phyloP scores from a whole-genome alignment of 306 rosid genomes.

The Cicer judaicum region DNA sequence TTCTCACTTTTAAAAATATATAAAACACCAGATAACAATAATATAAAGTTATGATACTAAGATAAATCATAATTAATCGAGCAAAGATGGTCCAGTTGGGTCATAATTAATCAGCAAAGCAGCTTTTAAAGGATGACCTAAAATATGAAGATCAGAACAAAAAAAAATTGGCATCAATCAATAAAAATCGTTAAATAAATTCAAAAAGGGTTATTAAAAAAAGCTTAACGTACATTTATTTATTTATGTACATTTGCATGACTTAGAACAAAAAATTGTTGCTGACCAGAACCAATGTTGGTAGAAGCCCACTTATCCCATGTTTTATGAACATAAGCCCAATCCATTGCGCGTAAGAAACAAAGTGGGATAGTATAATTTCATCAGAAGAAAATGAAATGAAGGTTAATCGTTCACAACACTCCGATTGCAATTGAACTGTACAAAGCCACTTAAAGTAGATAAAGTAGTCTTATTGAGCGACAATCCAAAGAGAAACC shows the following conservation, averaged over 20 bases:
- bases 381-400: no score
- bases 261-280: no score
- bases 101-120: conserved; percentile 83
- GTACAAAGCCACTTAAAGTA: no score
- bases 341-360: conserved; percentile 63
- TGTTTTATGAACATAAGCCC: conserved; percentile 69
- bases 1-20: background rate
- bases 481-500: no score
- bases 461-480: no score
- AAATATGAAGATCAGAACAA: conserved; percentile 22
- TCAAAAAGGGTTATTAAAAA: no score
- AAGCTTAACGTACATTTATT: no score
- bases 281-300: conserved; percentile 72
- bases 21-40: background rate
- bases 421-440: no score
- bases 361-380: no score
- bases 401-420: no score
- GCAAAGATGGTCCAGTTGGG: conserved; percentile 78
- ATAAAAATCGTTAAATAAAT: background rate
- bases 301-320: conserved; percentile 93
- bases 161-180: background rate
- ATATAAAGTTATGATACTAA: conserved; percentile 3
- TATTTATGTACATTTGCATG: no score
- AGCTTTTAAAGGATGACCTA: conserved; percentile 73
- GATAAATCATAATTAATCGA: background rate